phyloP scores from a whole-genome alignment of 148 eudicot species.

The Rheum nobile region DNA sequence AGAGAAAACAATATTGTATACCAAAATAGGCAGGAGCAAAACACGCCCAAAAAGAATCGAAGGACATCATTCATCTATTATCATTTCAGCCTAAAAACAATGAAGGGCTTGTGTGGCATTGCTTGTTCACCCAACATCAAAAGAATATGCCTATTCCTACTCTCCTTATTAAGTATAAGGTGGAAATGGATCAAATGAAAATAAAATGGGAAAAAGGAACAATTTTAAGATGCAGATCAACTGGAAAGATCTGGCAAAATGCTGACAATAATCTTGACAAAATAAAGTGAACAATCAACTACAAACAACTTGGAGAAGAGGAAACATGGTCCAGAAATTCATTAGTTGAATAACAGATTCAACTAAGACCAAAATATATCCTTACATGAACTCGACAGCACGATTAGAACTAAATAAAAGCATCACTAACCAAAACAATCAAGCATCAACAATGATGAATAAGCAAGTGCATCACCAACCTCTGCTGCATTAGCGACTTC shows the following conservation, averaged over 20 bases:
- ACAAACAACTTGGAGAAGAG: neutral
- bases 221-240: no score
- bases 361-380: neutral
- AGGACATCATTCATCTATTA: no score
- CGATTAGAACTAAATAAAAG: neutral
- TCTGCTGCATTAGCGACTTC: conserved; percentile 21
- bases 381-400: neutral
- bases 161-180: neutral
- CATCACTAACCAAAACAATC: neutral
- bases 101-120: neutral
- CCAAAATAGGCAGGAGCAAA: no score
- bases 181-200: no score
- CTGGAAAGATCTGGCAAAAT: neutral
- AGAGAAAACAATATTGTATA: no score
- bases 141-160: neutral
- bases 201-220: no score
- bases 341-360: neutral
- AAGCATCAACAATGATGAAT: neutral
- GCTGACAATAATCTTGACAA: neutral
- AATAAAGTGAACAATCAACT: neutral
- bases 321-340: neutral
- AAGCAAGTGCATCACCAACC: conserved; percentile 18
- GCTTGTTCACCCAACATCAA: no score
- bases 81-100: no score
- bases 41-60: no score